A percentile compares a stretch with the other conserved stretches of the same genome.
These are phyloP conservation scores for Musa schizocarpa DNA, from an alignment of 176 grass and related monocot species.

Conservation along the genomic window DNA sequence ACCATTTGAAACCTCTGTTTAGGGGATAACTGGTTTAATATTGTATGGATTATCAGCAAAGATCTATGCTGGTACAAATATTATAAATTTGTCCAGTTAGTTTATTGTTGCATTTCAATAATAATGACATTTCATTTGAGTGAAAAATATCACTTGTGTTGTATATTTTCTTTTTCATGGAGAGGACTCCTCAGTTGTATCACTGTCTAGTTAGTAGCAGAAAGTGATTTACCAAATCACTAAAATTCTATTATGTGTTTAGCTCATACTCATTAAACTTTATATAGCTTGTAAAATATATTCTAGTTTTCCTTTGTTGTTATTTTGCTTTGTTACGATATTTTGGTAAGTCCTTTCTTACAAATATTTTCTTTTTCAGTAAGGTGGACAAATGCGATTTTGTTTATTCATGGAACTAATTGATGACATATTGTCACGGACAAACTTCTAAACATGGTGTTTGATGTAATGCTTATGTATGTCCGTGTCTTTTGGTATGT, in stretches of 20 bases:
- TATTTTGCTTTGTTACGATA: not conserved
- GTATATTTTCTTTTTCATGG: not conserved
- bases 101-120: not conserved
- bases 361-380: no score
- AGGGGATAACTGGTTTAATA: not conserved
- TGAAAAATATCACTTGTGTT: not conserved
- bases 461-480: no score
- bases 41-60: not conserved
- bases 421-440: no score
- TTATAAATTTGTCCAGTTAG: not conserved
- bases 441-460: no score
- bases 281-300: not conserved
- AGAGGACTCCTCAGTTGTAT: no score
- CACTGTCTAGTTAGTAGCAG: not conserved
- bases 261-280: not conserved
- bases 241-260: not conserved
- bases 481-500: no score
- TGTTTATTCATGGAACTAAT: not conserved
- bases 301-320: not conserved
- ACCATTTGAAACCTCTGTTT: no score
- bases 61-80: not conserved
- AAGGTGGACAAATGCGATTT: not conserved
- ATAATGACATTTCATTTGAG: not conserved
- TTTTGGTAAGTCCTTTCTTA: not conserved
- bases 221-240: not conserved